Evolutionary conservation across 257 asterid species (phyloP).

Genomic region (Scutellaria baicalensis): DNA sequence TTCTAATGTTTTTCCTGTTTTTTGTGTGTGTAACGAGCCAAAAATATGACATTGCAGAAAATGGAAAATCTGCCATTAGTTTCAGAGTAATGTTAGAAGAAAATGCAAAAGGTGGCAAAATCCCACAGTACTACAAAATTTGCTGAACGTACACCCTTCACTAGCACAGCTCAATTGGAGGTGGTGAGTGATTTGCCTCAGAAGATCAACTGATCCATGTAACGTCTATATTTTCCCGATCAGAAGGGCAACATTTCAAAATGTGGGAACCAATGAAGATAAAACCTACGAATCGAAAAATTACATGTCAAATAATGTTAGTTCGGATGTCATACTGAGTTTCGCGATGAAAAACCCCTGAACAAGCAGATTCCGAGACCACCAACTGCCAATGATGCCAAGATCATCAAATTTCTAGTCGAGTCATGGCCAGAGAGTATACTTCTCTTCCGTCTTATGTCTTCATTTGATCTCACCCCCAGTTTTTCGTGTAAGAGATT

Average conservation of each 20-base stretch:
- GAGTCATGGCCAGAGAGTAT: background rate
- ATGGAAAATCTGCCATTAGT: background rate
- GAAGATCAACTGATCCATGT: slow-evolving; percentile 7
- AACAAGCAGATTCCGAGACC: slow-evolving; percentile 34
- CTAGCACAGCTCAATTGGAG: slow-evolving; percentile 9
- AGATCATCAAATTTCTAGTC: slow-evolving; percentile 6
- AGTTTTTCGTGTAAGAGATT: slow-evolving; percentile 39
- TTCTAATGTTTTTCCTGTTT: too few species aligned
- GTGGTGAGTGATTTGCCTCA: background rate
- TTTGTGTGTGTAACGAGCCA: too few species aligned
- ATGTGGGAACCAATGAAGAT: slow-evolving; percentile 10
- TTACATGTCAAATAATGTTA: slow-evolving; percentile 11
- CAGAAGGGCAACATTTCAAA: slow-evolving; percentile 19
- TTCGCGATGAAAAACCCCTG: slow-evolving; percentile 27
- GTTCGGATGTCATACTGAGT: slow-evolving; percentile 1
- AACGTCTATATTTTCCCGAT: slow-evolving; percentile 13
- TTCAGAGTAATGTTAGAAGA: background rate
- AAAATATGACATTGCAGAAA: too few species aligned
- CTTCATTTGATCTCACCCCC: slow-evolving; percentile 16
- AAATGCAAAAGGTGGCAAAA: background rate
- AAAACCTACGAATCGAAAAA: slow-evolving; percentile 8
- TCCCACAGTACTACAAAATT: slow-evolving; percentile 30
- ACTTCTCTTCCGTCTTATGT: slow-evolving; percentile 1
- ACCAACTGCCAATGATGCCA: slow-evolving; percentile 44
- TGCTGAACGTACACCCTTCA: slow-evolving; percentile 26